Percentiles rank a stretch among this genome's conserved stretches.
Evolutionary conservation across 257 asterid species (phyloP).

Genomic region (Pogostemon cablin): DNA sequence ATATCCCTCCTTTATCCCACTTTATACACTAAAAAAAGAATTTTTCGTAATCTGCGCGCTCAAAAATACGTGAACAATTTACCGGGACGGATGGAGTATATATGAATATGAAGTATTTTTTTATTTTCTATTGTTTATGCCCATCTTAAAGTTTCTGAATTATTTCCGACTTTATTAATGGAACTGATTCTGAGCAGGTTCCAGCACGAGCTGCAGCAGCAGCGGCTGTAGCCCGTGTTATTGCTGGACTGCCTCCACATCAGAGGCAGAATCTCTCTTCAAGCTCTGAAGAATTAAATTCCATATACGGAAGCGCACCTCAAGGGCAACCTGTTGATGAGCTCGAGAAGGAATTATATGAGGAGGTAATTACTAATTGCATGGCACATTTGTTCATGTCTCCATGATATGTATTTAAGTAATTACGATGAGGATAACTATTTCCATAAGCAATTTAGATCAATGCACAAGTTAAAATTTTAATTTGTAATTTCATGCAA

Average conservation of each 20-base stretch:
- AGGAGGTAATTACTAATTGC: slow-evolving; percentile 66
- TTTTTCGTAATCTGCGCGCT: no score
- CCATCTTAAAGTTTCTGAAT: slow-evolving; percentile 6
- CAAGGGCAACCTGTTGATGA: slow-evolving; percentile 61
- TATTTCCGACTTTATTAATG: slow-evolving; percentile 24
- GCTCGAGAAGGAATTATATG: slow-evolving; percentile 84
- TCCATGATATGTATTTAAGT: slow-evolving; percentile 23
- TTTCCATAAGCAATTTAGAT: slow-evolving; percentile 22
- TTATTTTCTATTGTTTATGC: neutral
- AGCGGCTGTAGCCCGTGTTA: slow-evolving; percentile 93
- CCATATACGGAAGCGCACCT: slow-evolving; percentile 79
- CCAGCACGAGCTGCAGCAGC: slow-evolving; percentile 99
- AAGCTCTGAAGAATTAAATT: slow-evolving; percentile 84
- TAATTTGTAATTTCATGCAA: slow-evolving; percentile 20
- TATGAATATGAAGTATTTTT: no score
- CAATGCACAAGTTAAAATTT: slow-evolving; percentile 21
- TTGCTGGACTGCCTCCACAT: slow-evolving; percentile 93
- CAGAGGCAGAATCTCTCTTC: slow-evolving; percentile 77
- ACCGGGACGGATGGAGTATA: no score
- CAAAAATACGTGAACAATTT: no score
- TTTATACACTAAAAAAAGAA: no score
- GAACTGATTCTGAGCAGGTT: slow-evolving; percentile 55
- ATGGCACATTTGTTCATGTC: slow-evolving; percentile 14
- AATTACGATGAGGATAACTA: slow-evolving; percentile 9
- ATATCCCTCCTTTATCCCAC: no score